A percentile compares a stretch with the other conserved stretches of the same genome.
These are phyloP conservation scores for Peniophora sp. DNA, from an alignment of 1,284 basidiomycete genomes.

Conservation along the genomic window DNA sequence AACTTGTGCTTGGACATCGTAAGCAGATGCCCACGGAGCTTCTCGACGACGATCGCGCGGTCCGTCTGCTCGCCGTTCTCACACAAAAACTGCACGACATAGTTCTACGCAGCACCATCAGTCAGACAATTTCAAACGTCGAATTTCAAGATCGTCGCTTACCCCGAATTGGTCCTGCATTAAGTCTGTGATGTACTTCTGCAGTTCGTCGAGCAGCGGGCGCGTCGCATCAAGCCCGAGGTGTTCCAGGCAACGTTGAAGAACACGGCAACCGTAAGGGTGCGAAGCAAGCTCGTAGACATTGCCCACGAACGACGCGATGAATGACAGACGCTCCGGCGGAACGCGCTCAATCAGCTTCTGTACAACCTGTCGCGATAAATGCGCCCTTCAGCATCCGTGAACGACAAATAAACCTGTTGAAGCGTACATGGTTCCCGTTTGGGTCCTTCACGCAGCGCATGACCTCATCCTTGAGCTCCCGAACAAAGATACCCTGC, in stretches of 20 bases:
- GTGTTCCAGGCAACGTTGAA: slow-evolving; percentile 90
- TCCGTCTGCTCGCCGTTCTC: slow-evolving; percentile 74
- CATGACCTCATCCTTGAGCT: slow-evolving; percentile 78
- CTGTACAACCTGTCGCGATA: slow-evolving; percentile 62
- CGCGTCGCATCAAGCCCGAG: slow-evolving; percentile 65
- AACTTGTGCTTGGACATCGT: slow-evolving; percentile 88
- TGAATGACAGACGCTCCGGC: slow-evolving; percentile 70
- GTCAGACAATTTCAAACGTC: neutral
- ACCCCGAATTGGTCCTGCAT: slow-evolving; percentile 91
- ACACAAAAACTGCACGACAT: slow-evolving; percentile 92
- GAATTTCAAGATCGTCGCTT: slow-evolving; percentile 18
- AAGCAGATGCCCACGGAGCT: slow-evolving; percentile 75
- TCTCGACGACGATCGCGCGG: slow-evolving; percentile 58
- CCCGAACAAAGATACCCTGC: slow-evolving; percentile 68
- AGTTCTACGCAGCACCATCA: slow-evolving; percentile 58
- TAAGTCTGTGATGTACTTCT: slow-evolving; percentile 59
- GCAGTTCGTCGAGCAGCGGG: slow-evolving; percentile 80
- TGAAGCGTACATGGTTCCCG: slow-evolving; percentile 79
- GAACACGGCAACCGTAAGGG: slow-evolving; percentile 91
- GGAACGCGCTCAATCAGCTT: slow-evolving; percentile 81
- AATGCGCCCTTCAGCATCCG: slow-evolving; percentile 4
- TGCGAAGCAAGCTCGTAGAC: slow-evolving; percentile 85
- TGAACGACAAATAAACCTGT: neutral
- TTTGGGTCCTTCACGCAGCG: slow-evolving; percentile 90
- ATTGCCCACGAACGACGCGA: slow-evolving; percentile 73